A percentile compares a stretch with the other conserved stretches of the same genome.
Evolutionary conservation across 208 protist species (phyloP).

Genomic region (Leptomonas seymouri): DNA sequence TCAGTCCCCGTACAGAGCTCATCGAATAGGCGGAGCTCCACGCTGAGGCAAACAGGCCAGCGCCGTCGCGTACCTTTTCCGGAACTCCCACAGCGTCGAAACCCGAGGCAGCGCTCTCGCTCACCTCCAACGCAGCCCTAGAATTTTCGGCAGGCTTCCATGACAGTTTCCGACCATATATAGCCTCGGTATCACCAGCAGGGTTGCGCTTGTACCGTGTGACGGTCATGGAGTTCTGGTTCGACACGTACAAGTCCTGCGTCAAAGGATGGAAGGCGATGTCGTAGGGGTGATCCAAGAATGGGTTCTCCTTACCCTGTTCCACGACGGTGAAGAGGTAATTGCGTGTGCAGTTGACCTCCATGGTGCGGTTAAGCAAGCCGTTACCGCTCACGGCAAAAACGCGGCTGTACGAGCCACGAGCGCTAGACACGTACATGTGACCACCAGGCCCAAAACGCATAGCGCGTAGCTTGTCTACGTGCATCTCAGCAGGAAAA

Average conservation of each 20-base stretch:
- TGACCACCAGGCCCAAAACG: constrained; percentile 77
- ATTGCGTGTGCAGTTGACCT: constrained; percentile 71
- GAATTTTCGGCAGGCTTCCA: constrained; percentile 59
- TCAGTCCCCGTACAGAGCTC: constrained; percentile 78
- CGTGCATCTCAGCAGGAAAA: constrained; percentile 65
- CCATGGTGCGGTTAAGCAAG: constrained; percentile 77
- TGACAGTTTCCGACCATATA: constrained; percentile 13
- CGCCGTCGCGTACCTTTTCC: constrained; percentile 37
- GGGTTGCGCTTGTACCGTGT: constrained; percentile 60
- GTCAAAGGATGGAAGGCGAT: constrained; percentile 78
- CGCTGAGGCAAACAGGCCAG: constrained; percentile 78
- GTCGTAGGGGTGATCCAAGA: constrained; percentile 90
- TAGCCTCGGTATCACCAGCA: constrained; percentile 8
- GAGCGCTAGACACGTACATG: constrained; percentile 85
- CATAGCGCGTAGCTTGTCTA: constrained; percentile 88
- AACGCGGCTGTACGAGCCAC: constrained; percentile 83
- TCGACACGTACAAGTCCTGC: constrained; percentile 78
- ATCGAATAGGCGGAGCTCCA: constrained; percentile 75
- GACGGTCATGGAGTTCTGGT: constrained; percentile 87
- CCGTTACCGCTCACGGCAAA: constrained; percentile 90
- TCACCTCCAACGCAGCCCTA: constrained; percentile 36
- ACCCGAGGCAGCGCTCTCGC: constrained; percentile 1
- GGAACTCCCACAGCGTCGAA: constrained; percentile 13
- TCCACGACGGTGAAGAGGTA: constrained; percentile 81
- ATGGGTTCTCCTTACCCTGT: constrained; percentile 62